Evolutionary conservation across 176 grass and related monocot species (phyloP).

Genomic region (Oryza punctata): DNA sequence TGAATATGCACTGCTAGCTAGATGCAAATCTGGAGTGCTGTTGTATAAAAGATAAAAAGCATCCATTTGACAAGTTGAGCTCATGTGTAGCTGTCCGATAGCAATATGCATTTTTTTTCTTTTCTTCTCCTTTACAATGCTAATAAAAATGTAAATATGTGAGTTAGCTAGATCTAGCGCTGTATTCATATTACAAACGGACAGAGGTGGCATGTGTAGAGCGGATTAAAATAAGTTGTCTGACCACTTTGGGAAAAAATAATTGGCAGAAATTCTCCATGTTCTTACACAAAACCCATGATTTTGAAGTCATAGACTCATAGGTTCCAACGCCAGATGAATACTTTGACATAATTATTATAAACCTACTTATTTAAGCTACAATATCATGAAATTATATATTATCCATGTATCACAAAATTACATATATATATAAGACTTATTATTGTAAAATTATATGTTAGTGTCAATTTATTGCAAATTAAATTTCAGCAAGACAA

Average conservation of each 20-base stretch:
- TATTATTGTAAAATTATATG: not conserved
- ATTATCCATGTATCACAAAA: not conserved
- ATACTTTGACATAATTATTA: not conserved
- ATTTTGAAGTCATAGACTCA: not conserved
- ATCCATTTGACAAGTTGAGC: conserved; percentile 19
- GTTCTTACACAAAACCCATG: not conserved
- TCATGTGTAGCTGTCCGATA: not conserved
- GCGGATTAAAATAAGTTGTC: not conserved
- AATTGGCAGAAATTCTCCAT: not conserved
- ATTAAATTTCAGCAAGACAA: not conserved
- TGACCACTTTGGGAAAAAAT: not conserved
- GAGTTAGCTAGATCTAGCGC: not conserved
- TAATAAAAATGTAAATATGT: not conserved
- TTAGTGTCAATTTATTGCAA: not conserved
- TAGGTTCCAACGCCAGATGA: not conserved
- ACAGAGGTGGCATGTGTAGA: not conserved
- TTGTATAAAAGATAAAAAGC: not conserved
- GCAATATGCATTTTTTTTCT: not conserved
- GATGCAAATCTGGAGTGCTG: not conserved
- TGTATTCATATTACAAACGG: not conserved
- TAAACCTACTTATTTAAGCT: not conserved
- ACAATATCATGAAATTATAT: not conserved
- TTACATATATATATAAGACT: not conserved
- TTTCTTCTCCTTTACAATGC: not conserved
- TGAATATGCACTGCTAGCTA: not conserved